Base-by-base conservation (phyloP, 2,329 filamentous ascomycete genomes). In the Xylariaceae sp. region DNA sequence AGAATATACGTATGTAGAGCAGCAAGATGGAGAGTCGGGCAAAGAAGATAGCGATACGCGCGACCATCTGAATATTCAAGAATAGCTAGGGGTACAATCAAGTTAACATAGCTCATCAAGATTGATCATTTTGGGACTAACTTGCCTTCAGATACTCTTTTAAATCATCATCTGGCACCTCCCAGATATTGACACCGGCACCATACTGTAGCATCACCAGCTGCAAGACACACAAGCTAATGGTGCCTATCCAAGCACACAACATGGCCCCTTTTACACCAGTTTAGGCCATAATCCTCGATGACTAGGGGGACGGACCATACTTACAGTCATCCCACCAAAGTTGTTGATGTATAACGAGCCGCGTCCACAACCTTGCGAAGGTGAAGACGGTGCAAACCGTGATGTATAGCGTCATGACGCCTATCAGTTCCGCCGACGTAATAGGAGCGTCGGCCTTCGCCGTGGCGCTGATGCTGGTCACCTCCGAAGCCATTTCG, bases 241-340 rank as follows among this genome's bases (percentile, higher is more conserved):
- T 45, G 1, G 58, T 60, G 21, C 59, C 58, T 3, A 64, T 11
- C 53, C 61, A 64, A 8, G 63, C 56, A 11, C 61, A 4, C 7
- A 63, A 24, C 55, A 62, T 64, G 8, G 59, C 42, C 59, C 59
- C 63, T 63, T n/a, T n/a, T n/a, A n/a, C n/a, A n/a, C n/a, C n/a
- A n/a, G n/a, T n/a, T n/a, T n/a, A n/a, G n/a, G n/a, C n/a, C n/a
- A n/a, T n/a, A n/a, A n/a, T n/a, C n/a, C n/a, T n/a, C n/a, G n/a
- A n/a, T n/a, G n/a, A n/a, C n/a, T n/a, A n/a, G n/a, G n/a, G n/a
- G n/a, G n/a, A n/a, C n/a, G 43, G 18, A 32, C 18, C 16, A 9
- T 33, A 51, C 63, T 58, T 47, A 65, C 63, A 65, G 26, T 65
- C 63, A 44, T 65, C 63, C 63, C 62, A 65, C 63, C 63, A 65